phyloP scores from a whole-genome alignment of 1,284 basidiomycete species.

The Erythrobasidium hasegawianum region DNA sequence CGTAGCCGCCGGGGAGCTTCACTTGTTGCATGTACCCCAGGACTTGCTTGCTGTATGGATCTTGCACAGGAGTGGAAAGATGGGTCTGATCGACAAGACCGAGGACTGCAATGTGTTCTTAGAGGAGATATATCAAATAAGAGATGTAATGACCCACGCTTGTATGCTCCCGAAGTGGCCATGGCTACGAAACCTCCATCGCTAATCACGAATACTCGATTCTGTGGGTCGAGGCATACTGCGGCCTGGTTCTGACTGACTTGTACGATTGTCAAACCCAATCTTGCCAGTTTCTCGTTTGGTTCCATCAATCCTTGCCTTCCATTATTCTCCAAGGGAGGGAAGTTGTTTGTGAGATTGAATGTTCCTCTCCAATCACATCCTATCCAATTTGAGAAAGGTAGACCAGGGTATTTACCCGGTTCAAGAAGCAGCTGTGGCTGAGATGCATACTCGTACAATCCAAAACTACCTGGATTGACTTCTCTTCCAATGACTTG shows the following conservation, averaged over 20 bases:
- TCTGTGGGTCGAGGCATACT: conserved; percentile 59
- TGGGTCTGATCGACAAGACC: conserved; percentile 76
- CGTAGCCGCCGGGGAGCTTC: conserved; percentile 26
- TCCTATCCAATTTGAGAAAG: conserved; percentile 70
- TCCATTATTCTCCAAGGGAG: conserved; percentile 1
- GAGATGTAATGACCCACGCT: conserved; percentile 49
- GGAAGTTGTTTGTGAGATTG: conserved; percentile 31
- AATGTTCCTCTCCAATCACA: conserved; percentile 20
- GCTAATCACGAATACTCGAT: conserved; percentile 69
- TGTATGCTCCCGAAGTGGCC: conserved; percentile 22
- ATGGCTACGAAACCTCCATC: conserved; percentile 45
- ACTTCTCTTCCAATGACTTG: conserved; percentile 29
- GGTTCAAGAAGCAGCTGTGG: conserved; percentile 30
- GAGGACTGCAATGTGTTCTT: conserved; percentile 64
- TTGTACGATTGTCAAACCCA: conserved; percentile 71
- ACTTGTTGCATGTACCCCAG: conserved; percentile 32
- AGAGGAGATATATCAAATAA: too few relatives aligned
- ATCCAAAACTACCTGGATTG: conserved; percentile 55
- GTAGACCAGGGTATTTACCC: conserved; percentile 61
- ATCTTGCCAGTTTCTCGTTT: conserved; percentile 56
- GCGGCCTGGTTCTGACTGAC: conserved; percentile 65
- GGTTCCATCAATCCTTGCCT: conserved; percentile 9
- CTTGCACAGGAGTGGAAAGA: conserved; percentile 59
- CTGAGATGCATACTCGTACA: conserved; percentile 64
- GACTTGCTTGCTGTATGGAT: conserved; percentile 47